These are phyloP conservation scores for Fragaria vesca DNA, from an alignment of 306 rosid species.

Conservation along the genomic window DNA sequence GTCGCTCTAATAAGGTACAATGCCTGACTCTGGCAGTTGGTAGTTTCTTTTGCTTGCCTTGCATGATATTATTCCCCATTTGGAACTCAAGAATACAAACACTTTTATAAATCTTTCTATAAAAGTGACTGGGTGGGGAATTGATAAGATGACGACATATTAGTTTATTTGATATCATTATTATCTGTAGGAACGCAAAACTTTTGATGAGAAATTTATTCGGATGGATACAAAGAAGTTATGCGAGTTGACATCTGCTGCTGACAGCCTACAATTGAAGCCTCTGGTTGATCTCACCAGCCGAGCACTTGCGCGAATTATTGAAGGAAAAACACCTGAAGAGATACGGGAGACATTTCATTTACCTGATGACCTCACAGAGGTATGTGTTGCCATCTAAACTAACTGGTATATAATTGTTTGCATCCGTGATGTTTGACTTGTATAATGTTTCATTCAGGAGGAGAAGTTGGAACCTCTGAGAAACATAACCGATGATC, in stretches of 20 bases:
- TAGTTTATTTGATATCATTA: constrained; percentile 30
- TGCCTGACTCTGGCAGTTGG: constrained; percentile 15
- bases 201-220: constrained; percentile 67
- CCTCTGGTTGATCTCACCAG: constrained; percentile 90
- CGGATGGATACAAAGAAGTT: constrained; percentile 77
- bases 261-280: constrained; percentile 88
- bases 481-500: constrained; percentile 79
- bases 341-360: constrained; percentile 91
- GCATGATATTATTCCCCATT: not conserved
- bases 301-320: constrained; percentile 86
- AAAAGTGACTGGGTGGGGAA: not conserved
- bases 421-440: constrained; percentile 24
- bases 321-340: constrained; percentile 91
- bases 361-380: constrained; percentile 89
- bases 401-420: constrained; percentile 11
- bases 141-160: constrained; percentile 25
- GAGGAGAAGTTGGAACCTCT: constrained; percentile 91
- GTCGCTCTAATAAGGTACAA: constrained; percentile 79
- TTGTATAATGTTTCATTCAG: constrained; percentile 45
- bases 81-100: not conserved
- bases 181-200: constrained; percentile 64
- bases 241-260: constrained; percentile 85
- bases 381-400: constrained; percentile 48
- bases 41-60: constrained; percentile 11
- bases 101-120: not conserved